Base-by-base conservation (phyloP, 2,329 filamentous ascomycete genomes). In the Arthroderma uncinatum region DNA sequence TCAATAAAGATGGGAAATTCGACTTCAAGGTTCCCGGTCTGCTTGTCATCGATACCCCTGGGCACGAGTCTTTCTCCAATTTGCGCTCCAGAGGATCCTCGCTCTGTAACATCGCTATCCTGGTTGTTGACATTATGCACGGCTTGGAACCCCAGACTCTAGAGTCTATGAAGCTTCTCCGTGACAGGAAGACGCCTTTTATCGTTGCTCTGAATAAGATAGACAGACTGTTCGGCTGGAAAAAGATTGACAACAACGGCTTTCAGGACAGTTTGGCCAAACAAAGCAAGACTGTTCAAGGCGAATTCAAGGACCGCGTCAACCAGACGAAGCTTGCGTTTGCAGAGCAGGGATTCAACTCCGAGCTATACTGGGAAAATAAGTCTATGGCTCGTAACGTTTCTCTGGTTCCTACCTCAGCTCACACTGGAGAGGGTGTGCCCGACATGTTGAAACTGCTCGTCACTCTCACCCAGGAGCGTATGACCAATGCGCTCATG, bases 11-110 rank as follows among this genome's bases (percentile, higher is more conserved):
- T 68, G 84, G 85, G 66, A 80, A 80, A 57, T 96, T 98, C 71
- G 88, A 96, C 61, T 94, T 96, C 82, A 98, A 96, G 78, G 89
- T 98, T 21, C 94, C 93, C 47, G 93, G 93, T 81, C 82, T 98
- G 57, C 77, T 98, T 63, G 84, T 98, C 68, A 98, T 98, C 68
- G 93, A 98, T 75, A 98, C 93, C 0, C 94, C 93, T 67, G 93
- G 93, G 77, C 93, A 98, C 90, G 93, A 98, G 83, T 98, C 93
- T 68, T 98, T 98, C 83, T 95, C 92, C 62, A 98, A 98, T 76
- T 77, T 98, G 63, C 87, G 94, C 68, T 96, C 92, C 64, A 85
- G 94, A 76, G 93, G 93, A 76, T 97, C 93, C 40, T 97, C 91
- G 12, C 87, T 98, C 59, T 98, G 94, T 75, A 98, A 98, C 78